Base-by-base conservation (phyloP, 2,329 filamentous ascomycete genomes). In the Fusarium torreyae region DNA sequence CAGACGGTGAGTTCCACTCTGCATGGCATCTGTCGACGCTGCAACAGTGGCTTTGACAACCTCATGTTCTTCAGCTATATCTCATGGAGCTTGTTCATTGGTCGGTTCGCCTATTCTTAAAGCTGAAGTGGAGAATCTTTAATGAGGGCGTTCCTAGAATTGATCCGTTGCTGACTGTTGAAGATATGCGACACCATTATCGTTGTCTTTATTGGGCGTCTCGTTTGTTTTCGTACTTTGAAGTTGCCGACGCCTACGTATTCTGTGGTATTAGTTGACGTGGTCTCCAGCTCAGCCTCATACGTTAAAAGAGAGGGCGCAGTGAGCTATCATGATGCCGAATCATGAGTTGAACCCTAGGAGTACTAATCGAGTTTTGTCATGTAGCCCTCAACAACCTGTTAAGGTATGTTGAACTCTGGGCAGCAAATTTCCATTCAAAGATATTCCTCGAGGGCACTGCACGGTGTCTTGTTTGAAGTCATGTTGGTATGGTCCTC, bases 21-120 rank as follows among this genome's bases (percentile, higher is more conserved):
- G 15, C 3, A 14, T 24, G 45, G 8, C 28, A 20, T 22, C 20
- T 39, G 31, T 14, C 20, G n/a, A 31, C 60, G 39, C 38, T 42
- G 42, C 55, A 34, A 28, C 17, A 18, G 57, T 59, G 60, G 60
- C 60, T 39, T 64, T 59, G 45, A 28, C 8, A 52, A 53, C 34
- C 38, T 65, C 39, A 58, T 51, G 44, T 24, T 40, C 33, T 39
- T 57, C 44, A 40, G 39, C 44, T 46, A 45, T 38, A n/a, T 26
- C 20, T 33, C 6, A 24, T 22, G 13, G 6, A 26, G 31, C 3
- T 6, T 26, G 18, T 17, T 34, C 14, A 65, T 65, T 65, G 60
- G 45, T 39, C 31, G 43, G 33, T 15, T 64, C 60, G 60, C 36
- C 58, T 44, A 57, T 50, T 63, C 40, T 18, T 34, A 18, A 57